phyloP scores from a whole-genome alignment of 306 rosid species.

The Hylodesmum podocarpum region DNA sequence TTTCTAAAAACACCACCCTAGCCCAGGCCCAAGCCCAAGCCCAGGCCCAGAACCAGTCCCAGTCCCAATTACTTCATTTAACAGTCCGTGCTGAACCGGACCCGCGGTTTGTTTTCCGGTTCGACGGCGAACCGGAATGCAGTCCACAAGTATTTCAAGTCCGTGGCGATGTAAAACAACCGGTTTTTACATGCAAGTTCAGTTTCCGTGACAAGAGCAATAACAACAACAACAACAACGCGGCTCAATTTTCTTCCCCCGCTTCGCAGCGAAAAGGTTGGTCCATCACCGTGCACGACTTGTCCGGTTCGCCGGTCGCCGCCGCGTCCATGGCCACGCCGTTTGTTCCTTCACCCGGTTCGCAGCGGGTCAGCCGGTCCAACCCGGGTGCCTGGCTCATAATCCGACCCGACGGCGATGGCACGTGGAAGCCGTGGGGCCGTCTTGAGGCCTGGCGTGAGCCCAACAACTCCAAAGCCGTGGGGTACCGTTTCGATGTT shows the following conservation, averaged over 20 bases:
- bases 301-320: conserved; percentile 50
- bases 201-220: conserved; percentile 50
- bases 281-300: conserved; percentile 49
- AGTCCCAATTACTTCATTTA: conserved; percentile 45
- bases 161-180: conserved; percentile 54
- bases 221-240: too few relatives aligned
- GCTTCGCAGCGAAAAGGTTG: conserved; percentile 46
- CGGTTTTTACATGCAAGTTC: conserved; percentile 55
- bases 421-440: conserved; percentile 60
- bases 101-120: conserved; percentile 75
- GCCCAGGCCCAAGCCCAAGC: conserved; percentile 24
- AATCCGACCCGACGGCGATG: conserved; percentile 44
- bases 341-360: conserved; percentile 50
- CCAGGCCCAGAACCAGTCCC: conserved; percentile 36
- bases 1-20: conserved; percentile 25
- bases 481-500: conserved; percentile 46
- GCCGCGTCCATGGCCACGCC: conserved; percentile 43
- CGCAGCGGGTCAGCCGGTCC: conserved; percentile 46
- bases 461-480: conserved; percentile 27
- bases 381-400: conserved; percentile 57
- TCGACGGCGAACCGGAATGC: conserved; percentile 84
- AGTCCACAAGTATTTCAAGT: conserved; percentile 87
- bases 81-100: conserved; percentile 61
- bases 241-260: neutral
- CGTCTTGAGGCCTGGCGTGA: conserved; percentile 53